These are phyloP conservation scores for Thinopyrum elongatum DNA, from an alignment of 176 grass and related monocot species.

Conservation along the genomic window DNA sequence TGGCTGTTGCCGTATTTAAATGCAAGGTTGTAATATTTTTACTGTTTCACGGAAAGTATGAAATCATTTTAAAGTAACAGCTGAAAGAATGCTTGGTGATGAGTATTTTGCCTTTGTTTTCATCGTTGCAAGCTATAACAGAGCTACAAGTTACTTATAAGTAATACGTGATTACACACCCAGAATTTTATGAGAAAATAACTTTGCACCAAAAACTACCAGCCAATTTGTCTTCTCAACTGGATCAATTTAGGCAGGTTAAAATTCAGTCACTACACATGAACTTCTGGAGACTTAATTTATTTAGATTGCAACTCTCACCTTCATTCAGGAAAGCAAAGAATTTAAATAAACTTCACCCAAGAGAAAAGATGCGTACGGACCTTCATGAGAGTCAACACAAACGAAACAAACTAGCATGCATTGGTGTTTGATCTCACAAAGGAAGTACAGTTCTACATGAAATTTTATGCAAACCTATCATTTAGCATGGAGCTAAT, in stretches of 20 bases:
- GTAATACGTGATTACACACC: not conserved
- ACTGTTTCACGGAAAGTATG: constrained; percentile 1
- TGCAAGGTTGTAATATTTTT: constrained; percentile 6
- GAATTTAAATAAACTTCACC: not conserved
- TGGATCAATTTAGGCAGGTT: not conserved
- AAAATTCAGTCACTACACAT: not conserved
- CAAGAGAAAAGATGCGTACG: not conserved
- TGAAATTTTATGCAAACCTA: constrained; percentile 11
- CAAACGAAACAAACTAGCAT: not conserved
- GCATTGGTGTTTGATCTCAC: constrained; percentile 9
- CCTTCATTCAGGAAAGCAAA: not conserved
- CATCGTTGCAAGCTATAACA: constrained; percentile 1
- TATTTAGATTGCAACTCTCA: not conserved
- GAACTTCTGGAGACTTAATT: not conserved
- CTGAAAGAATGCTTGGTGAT: constrained; percentile 11
- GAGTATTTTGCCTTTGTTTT: not conserved
- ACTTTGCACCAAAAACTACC: not conserved
- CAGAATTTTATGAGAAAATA: not conserved
- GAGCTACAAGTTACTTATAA: not conserved
- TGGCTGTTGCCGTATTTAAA: constrained; percentile 8
- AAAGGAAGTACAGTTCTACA: constrained; percentile 29
- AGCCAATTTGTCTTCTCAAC: not conserved
- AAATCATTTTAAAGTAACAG: not conserved
- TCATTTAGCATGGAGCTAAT: constrained; percentile 10
- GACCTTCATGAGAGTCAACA: not conserved